Percentiles rank a stretch among this genome's conserved stretches.
Conservation (phyloP, 148 eudicot genomes). For the Camellia japonica region DNA sequence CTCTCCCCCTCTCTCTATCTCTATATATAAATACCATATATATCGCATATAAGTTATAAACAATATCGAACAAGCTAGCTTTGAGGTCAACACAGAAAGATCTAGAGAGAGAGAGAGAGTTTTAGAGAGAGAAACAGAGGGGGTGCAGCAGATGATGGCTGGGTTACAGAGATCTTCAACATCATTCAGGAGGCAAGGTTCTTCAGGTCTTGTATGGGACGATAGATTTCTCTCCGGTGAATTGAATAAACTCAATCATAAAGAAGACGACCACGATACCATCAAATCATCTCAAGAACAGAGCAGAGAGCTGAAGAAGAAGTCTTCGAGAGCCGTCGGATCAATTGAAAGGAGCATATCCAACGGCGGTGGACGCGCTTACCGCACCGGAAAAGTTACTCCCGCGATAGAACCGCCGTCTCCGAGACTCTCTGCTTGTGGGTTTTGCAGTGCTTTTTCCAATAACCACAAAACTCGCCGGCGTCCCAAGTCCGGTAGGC, state of each 20-base stretch:
- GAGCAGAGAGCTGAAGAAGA: slow-evolving; percentile 11
- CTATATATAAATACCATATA: not conserved
- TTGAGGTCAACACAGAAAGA: not conserved
- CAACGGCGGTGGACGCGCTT: slow-evolving; percentile 38
- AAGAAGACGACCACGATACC: not conserved
- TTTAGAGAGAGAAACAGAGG: slow-evolving; percentile 8
- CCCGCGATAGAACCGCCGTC: slow-evolving; percentile 62
- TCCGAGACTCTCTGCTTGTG: slow-evolving; percentile 52
- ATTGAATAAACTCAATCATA: slow-evolving; percentile 8
- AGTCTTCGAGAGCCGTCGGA: slow-evolving; percentile 15
- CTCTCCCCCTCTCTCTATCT: not conserved
- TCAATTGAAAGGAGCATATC: slow-evolving; percentile 48
- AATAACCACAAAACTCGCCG: slow-evolving; percentile 27
- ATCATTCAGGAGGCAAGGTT: slow-evolving; percentile 70
- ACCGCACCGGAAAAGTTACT: slow-evolving; percentile 40
- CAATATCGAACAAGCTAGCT: not conserved
- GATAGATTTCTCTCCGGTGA: slow-evolving; percentile 36
- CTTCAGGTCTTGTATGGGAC: slow-evolving; percentile 61
- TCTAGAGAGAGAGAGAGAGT: slow-evolving; percentile 15
- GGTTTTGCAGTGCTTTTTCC: slow-evolving; percentile 43
- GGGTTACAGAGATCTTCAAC: slow-evolving; percentile 50
- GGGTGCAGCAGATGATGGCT: slow-evolving; percentile 20
- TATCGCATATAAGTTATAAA: not conserved
- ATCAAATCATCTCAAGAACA: not conserved
- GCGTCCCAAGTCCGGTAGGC: slow-evolving; percentile 35